phyloP scores from a whole-genome alignment of 805 yeast genomes.

The Suhomyces pyralidae region DNA sequence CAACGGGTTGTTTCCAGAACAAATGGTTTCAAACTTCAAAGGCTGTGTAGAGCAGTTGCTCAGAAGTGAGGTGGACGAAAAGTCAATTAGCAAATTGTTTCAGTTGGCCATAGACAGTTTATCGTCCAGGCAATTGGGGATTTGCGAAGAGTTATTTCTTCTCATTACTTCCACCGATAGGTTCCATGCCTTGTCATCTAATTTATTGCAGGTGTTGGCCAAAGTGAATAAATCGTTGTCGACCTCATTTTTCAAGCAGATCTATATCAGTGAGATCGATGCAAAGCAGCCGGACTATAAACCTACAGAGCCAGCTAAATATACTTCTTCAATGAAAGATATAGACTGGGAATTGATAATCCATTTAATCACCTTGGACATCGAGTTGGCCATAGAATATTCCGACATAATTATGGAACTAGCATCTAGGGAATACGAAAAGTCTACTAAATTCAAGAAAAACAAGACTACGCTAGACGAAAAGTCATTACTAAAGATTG shows the following conservation, averaged over 20 bases:
- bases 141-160: conserved; percentile 50
- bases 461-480: neutral
- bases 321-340: neutral
- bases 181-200: conserved; percentile 40
- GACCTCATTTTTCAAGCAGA: conserved; percentile 43
- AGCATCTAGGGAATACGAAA: neutral
- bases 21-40: conserved; percentile 15
- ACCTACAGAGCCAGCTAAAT: neutral
- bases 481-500: conserved; percentile 11
- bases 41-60: conserved; percentile 30
- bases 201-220: conserved; percentile 46
- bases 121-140: conserved; percentile 30
- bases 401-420: conserved; percentile 29
- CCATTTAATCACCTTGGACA: conserved; percentile 50
- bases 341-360: conserved; percentile 47
- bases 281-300: conserved; percentile 1
- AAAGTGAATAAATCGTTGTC: conserved; percentile 53
- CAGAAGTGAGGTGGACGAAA: conserved; percentile 12
- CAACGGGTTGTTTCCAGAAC: conserved; percentile 15
- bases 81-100: conserved; percentile 20
- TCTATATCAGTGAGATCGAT: conserved; percentile 33
- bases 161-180: conserved; percentile 29
- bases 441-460: neutral
- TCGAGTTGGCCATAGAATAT: conserved; percentile 54
- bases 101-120: conserved; percentile 24